Conservation (phyloP, 2,329 filamentous ascomycete species). For the Venturia asperata region DNA sequence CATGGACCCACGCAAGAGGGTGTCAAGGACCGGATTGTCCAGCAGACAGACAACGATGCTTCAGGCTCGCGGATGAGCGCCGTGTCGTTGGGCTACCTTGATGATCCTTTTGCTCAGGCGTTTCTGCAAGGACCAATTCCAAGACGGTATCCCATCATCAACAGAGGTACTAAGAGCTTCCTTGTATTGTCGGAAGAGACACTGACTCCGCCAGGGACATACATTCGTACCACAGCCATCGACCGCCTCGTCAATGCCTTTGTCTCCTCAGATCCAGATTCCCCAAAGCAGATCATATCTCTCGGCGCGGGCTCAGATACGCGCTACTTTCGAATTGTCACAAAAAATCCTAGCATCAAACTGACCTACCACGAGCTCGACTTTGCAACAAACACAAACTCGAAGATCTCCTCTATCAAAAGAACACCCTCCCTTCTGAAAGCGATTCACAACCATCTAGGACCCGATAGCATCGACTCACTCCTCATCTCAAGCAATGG, state of each 20-base stretch:
- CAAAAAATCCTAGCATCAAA: conserved; percentile 35
- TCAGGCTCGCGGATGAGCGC: conserved; percentile 83
- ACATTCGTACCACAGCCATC: conserved; percentile 77
- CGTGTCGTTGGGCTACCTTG: conserved; percentile 74
- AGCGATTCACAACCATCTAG: conserved; percentile 26
- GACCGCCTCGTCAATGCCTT: conserved; percentile 71
- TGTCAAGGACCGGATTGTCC: conserved; percentile 65
- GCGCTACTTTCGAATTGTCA: conserved; percentile 68
- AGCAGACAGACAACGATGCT: conserved; percentile 87
- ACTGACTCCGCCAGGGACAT: conserved; percentile 61
- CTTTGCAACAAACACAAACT: conserved; percentile 65
- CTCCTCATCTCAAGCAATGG: conserved; percentile 34
- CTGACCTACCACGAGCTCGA: conserved; percentile 89
- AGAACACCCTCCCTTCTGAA: conserved; percentile 27
- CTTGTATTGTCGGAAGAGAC: background rate
- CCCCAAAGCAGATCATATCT: conserved; percentile 72
- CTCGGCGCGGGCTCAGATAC: conserved; percentile 93
- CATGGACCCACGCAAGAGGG: conserved; percentile 26
- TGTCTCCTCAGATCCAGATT: conserved; percentile 40
- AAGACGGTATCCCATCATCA: conserved; percentile 81
- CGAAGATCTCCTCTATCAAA: conserved; percentile 50
- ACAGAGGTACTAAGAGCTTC: conserved; percentile 59
- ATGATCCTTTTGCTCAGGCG: conserved; percentile 67
- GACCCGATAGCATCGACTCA: conserved; percentile 27
- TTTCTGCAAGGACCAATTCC: conserved; percentile 55